Evolutionary conservation across 805 yeast species (phyloP).

Genomic region (Suhomyces prunicola): DNA sequence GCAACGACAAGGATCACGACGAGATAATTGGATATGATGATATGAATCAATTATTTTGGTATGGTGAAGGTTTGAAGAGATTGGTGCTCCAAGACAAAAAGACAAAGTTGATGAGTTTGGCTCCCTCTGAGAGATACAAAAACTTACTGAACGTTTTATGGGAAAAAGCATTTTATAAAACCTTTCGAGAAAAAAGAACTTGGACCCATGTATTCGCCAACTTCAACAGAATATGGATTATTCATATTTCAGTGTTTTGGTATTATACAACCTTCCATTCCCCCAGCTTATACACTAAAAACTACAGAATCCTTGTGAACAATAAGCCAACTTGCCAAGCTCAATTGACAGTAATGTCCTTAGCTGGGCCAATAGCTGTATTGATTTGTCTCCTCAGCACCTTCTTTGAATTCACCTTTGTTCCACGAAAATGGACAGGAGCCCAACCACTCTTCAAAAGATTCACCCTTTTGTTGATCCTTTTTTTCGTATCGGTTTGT

Average conservation of each 20-base stretch:
- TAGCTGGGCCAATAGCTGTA: constrained; percentile 63
- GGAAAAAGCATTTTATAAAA: constrained; percentile 67
- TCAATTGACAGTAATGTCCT: constrained; percentile 54
- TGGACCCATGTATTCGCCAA: constrained; percentile 75
- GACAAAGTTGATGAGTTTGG: constrained; percentile 48
- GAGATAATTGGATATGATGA: constrained; percentile 83
- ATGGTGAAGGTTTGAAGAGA: constrained; percentile 61
- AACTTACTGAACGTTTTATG: constrained; percentile 57
- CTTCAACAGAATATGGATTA: constrained; percentile 76
- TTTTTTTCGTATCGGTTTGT: constrained; percentile 43
- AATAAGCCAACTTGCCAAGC: constrained; percentile 61
- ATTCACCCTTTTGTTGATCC: constrained; percentile 36
- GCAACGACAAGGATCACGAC: constrained; percentile 60
- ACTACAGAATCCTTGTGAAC: constrained; percentile 51
- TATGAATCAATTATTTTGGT: constrained; percentile 86
- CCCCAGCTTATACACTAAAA: constrained; percentile 60
- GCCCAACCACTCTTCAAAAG: constrained; percentile 57
- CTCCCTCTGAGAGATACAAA: constrained; percentile 54
- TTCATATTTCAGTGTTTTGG: constrained; percentile 76
- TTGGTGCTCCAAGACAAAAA: constrained; percentile 47
- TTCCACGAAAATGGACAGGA: constrained; percentile 74
- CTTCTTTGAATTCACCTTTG: constrained; percentile 54
- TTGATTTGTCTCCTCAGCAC: constrained; percentile 55
- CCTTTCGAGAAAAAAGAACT: constrained; percentile 69
- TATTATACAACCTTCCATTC: constrained; percentile 67